Base-by-base conservation (phyloP, 495 filamentous ascomycete genomes). In the Aspergillus heteromorphus region DNA sequence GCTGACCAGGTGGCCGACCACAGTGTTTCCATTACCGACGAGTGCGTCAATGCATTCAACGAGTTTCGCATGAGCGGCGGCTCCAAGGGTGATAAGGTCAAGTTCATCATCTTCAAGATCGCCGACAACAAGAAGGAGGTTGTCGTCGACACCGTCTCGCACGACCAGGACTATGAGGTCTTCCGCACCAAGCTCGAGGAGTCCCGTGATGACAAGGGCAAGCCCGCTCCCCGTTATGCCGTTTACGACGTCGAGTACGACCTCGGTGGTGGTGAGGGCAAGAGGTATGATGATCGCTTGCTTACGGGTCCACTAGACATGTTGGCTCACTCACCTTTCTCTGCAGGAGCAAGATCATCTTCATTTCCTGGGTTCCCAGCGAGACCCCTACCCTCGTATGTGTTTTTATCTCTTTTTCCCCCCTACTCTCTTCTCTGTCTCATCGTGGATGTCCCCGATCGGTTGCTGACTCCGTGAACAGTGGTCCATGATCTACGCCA, bases 21-120 rank as follows among this genome's bases (percentile, higher is more conserved):
- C 48, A 96, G 92, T 78, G 91, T 93, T 61, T 76, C 82, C 52
- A 82, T 97, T 58, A 67, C 76, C 54, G 80, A 83, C 63, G 88
- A 96, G 31, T 96, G 92, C 83, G 78, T 95, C 73, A 70, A 71
- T 48, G 75, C 77, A 56, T 97, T 89, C 84, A 92, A 96, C 70
- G 84, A 96, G 51, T 86, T 98, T 56, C 95, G 95, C 81, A 82
- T 92, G 62, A 83, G 78, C 76, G 90, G 91, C 71, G 66, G 65
- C 54, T 78, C 88, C 53, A 82, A 79, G 75, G 89, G 90, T 72
- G 63, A 64, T 55, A 85, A 85, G 73, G 76, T 83, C 79, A 96
- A 95, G 78, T 98, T 83, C 78, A 87, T 98, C 77, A 88, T 98
- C 84, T 97, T 85, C 87, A 96, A 96, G 81, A 86, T 98, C 66